Percentiles rank a stretch among this genome's conserved stretches.
Conservation (phyloP, 495 filamentous ascomycete genomes). For the Echria macrotheca region DNA sequence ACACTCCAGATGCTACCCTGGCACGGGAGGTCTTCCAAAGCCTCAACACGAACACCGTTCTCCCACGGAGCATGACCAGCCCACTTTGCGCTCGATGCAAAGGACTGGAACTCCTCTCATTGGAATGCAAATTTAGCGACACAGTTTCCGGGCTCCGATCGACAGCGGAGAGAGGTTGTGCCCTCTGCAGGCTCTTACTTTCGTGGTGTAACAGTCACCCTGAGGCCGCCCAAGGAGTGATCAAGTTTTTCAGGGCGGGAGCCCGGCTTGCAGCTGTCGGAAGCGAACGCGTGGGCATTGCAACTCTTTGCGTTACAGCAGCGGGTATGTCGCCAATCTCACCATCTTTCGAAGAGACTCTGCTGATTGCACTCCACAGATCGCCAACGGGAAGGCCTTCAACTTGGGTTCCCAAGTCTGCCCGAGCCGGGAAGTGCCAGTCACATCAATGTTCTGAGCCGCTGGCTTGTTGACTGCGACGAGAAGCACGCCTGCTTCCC, state of each 20-base stretch:
- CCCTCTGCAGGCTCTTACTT: not conserved
- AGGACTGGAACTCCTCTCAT: not conserved
- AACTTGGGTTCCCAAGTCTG: conserved; percentile 20
- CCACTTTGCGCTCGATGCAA: not conserved
- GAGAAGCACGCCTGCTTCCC: conserved; percentile 12
- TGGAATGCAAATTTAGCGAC: not conserved
- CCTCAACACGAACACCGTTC: not conserved
- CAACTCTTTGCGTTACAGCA: not conserved
- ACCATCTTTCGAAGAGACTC: not conserved
- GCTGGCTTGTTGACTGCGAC: conserved; percentile 23
- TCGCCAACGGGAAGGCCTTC: not conserved
- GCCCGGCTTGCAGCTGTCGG: conserved; percentile 3
- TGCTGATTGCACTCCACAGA: conserved; percentile 3
- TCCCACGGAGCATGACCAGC: not conserved
- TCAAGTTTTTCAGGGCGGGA: not conserved
- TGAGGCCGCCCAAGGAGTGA: conserved; percentile 12
- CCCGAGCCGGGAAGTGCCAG: conserved; percentile 8
- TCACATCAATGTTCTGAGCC: conserved; percentile 15
- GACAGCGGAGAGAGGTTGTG: not conserved
- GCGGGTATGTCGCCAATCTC: not conserved
- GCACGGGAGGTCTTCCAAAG: not conserved
- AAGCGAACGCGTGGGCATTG: not conserved
- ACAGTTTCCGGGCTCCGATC: not conserved
- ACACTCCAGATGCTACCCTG: not conserved
- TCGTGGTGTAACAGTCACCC: conserved; percentile 7